Conservation (phyloP, 2,329 filamentous ascomycete genomes). For the Dryadomyces quercivorus region DNA sequence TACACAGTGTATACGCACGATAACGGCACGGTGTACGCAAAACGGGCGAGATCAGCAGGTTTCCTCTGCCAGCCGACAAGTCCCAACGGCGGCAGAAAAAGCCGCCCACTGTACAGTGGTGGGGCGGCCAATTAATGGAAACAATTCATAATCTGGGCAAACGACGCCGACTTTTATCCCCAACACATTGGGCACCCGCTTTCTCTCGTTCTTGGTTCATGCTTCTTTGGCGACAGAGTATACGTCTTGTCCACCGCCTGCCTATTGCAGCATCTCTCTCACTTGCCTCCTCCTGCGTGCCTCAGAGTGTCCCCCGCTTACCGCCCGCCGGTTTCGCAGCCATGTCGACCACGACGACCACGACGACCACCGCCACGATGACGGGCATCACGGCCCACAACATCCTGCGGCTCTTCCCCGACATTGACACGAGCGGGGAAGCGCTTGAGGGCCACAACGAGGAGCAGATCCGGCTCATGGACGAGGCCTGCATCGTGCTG, state of each 20-base stretch:
- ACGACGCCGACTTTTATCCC: neutral
- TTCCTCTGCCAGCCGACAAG: too few species aligned
- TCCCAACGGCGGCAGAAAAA: too few species aligned
- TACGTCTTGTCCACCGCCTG: neutral
- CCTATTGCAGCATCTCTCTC: neutral
- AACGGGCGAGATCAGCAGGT: too few species aligned
- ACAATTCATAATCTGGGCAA: neutral
- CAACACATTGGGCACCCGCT: neutral
- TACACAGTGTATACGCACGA: neutral
- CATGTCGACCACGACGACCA: constrained; percentile 11
- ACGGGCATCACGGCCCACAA: constrained; percentile 67
- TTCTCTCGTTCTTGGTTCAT: neutral
- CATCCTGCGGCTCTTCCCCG: constrained; percentile 79
- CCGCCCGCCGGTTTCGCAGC: neutral
- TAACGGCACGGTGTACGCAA: too few species aligned
- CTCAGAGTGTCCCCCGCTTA: neutral
- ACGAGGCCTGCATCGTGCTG: constrained; percentile 94
- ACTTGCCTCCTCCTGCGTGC: neutral
- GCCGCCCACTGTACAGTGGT: neutral
- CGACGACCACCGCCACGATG: constrained; percentile 30
- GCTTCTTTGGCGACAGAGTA: constrained; percentile 4
- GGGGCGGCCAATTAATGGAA: neutral
- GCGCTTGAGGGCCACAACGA: constrained; percentile 88
- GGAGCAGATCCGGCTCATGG: constrained; percentile 96
- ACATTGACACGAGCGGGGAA: constrained; percentile 58